Evolutionary conservation across 495 filamentous ascomycete species (phyloP), one percentile per base, ranked within the genome.

Genomic region (Xylaria palmicola): DNA sequence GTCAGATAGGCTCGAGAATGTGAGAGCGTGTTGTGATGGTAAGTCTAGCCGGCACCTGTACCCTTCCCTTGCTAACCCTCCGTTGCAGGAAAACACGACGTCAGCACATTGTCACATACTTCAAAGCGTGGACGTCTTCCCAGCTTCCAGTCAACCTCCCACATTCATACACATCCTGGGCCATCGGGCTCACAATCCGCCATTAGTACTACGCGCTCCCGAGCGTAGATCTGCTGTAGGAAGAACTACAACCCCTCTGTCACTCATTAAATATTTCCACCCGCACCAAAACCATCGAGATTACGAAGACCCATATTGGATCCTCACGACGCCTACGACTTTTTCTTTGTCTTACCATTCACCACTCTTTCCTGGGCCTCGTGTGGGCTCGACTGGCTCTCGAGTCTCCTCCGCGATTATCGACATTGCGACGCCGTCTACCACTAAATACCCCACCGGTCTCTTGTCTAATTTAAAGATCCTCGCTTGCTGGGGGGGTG

Each of bases 11-110:
- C 80, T 98, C 64, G 95, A 97, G 77, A 97, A 98, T 70, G 94
- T 98, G 49, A 82, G 94, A 71, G 93, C 92, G 54, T 98, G 94
- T 77, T 98, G 94, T 74, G 94, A 97, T 85, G 94, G 92, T 93
- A 78, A 81, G 87, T 78, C 64, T 54, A 27, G 27, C 37, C 47
- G 12, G 41, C n/a, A 34, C 32, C 7, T 19, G 1, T 24, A 6
- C 10, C 13, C n/a, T 29, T 48, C 15, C 17, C 20, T 56, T 62
- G 57, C 66, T 75, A 68, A 77, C 61, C 15, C 0, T 52, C 12
- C n/a, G 36, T 6, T 15, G 36, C 51, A 93, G 89, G 91, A 63
- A 93, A 90, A 79, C 88, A 90, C 67, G 87, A 90, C 70, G 86
- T 89, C 44, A 80, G 82, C 50, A 81, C 80, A 43, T 68, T 88